Conservation (phyloP, 169 alveolate genomes). For the Eimeria brunetti region DNA sequence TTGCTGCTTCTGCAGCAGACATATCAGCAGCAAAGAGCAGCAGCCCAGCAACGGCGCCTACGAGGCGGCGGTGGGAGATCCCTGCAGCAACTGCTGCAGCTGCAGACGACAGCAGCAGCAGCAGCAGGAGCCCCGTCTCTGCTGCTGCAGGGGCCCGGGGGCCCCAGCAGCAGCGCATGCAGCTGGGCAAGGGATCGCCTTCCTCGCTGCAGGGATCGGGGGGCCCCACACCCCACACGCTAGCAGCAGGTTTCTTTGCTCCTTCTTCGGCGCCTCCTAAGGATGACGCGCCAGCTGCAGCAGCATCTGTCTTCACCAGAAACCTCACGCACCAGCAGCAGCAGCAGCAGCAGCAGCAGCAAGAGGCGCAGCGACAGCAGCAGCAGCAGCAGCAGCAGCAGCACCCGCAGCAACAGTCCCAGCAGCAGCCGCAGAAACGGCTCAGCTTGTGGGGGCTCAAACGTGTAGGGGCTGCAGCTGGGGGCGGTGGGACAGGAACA, state of each 20-base stretch:
- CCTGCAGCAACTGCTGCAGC: slow-evolving; percentile 28
- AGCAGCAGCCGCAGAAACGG: slow-evolving; percentile 9
- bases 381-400: slow-evolving; percentile 36
- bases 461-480: slow-evolving; percentile 53
- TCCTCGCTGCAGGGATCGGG: slow-evolving; percentile 20
- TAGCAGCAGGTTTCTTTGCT: slow-evolving; percentile 53
- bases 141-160: slow-evolving; percentile 2
- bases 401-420: slow-evolving; percentile 50
- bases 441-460: slow-evolving; percentile 48
- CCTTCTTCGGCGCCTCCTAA: slow-evolving; percentile 57
- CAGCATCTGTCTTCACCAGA: slow-evolving; percentile 35
- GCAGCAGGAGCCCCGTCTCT: slow-evolving; percentile 28
- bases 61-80: slow-evolving; percentile 46
- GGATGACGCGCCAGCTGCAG: slow-evolving; percentile 14
- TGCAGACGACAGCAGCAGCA: slow-evolving; percentile 48
- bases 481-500: slow-evolving; percentile 7
- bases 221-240: slow-evolving; percentile 59
- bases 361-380: slow-evolving; percentile 5
- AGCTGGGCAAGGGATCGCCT: slow-evolving; percentile 19
- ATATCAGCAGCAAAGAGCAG: slow-evolving; percentile 44
- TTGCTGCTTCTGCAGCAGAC: slow-evolving; percentile 59
- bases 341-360: slow-evolving; percentile 4
- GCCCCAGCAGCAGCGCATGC: slow-evolving; percentile 37
- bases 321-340: slow-evolving; percentile 61
- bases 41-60: slow-evolving; percentile 55